Evolutionary conservation across 345 rosid genomes (phyloP).

Genomic region (Eucalyptus erythrocorys): DNA sequence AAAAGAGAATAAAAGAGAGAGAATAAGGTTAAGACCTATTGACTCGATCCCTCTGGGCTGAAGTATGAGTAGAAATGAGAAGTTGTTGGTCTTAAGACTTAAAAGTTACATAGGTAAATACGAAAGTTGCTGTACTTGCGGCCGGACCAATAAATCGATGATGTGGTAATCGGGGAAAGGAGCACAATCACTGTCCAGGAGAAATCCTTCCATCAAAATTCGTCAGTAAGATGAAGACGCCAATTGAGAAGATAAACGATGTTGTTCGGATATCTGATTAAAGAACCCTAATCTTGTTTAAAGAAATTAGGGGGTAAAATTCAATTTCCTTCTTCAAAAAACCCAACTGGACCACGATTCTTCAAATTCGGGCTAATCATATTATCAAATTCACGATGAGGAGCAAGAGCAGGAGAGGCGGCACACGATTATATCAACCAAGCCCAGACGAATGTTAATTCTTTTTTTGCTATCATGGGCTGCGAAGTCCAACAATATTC

Average conservation of each 20-base stretch:
- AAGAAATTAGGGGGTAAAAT: neutral
- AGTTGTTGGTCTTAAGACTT: neutral
- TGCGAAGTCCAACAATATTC: neutral
- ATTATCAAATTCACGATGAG: neutral
- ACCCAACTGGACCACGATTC: neutral
- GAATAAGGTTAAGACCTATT: neutral
- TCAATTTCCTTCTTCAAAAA: neutral
- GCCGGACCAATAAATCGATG: neutral
- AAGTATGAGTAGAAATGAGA: neutral
- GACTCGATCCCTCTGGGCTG: neutral
- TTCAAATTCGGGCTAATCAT: neutral
- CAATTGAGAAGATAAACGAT: fast-evolving
- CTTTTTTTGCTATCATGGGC: neutral
- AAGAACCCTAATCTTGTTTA: neutral
- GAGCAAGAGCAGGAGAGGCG: neutral
- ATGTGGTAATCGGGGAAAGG: neutral
- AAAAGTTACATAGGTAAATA: neutral
- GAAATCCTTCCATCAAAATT: too few relatives aligned
- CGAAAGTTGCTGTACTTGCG: neutral
- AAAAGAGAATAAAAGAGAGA: neutral
- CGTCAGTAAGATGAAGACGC: neutral
- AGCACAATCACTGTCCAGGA: neutral
- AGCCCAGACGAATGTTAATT: neutral
- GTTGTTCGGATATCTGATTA: neutral
- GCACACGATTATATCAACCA: neutral